These are phyloP conservation scores for Aspergillus jensenii DNA, from an alignment of 2,329 filamentous ascomycete species.

Conservation along the genomic window DNA sequence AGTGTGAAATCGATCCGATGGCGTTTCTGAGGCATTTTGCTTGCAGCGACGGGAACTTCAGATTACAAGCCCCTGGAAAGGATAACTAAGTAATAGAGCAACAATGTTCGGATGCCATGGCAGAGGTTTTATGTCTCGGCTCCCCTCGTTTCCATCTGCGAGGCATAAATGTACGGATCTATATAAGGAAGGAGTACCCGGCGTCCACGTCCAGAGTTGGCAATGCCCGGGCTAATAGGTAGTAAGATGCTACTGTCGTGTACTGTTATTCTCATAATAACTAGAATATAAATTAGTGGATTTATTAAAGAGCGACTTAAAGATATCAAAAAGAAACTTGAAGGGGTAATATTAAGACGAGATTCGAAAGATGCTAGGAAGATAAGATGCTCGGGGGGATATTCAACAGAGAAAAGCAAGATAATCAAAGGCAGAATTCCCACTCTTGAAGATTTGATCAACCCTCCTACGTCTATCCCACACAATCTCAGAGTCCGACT, in stretches of 20 bases:
- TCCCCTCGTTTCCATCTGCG: not conserved
- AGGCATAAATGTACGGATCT: not conserved
- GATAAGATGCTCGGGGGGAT: too few relatives aligned
- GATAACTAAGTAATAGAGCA: not conserved
- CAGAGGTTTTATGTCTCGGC: not conserved
- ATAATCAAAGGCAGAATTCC: slow-evolving; percentile 34
- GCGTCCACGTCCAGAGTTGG: not conserved
- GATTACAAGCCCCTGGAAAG: not conserved
- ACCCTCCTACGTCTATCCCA: slow-evolving; percentile 53
- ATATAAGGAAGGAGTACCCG: not conserved
- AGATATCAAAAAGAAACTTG: too few relatives aligned
- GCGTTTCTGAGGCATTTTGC: slow-evolving; percentile 13
- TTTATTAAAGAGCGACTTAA: too few relatives aligned
- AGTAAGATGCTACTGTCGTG: too few relatives aligned
- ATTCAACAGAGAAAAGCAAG: slow-evolving; percentile 27
- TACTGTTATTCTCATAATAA: too few relatives aligned
- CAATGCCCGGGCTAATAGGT: not conserved
- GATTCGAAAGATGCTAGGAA: too few relatives aligned
- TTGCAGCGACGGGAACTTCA: not conserved
- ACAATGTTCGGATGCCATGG: not conserved
- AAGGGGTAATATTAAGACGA: too few relatives aligned
- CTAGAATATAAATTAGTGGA: too few relatives aligned
- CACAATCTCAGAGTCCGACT: slow-evolving; percentile 40
- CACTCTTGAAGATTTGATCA: slow-evolving; percentile 50
- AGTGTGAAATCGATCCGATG: slow-evolving; percentile 19